Evolutionary conservation across 2,329 filamentous ascomycete genomes (phyloP).

Genomic region (Thelonectria olida): DNA sequence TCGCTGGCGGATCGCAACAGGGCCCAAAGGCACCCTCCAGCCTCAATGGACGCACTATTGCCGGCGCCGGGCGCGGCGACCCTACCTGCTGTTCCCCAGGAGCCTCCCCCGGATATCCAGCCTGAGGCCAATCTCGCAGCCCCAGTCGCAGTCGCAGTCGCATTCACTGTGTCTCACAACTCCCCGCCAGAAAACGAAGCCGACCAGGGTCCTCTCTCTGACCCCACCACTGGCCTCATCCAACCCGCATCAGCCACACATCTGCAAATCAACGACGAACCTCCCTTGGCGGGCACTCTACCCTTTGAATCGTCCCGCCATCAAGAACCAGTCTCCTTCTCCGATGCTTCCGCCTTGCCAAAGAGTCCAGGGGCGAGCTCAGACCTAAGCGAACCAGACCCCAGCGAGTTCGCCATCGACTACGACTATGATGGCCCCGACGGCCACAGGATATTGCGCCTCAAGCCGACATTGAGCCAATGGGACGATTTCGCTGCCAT

Average conservation of each 20-base stretch:
- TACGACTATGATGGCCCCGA: constrained; percentile 45
- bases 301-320: constrained; percentile 13
- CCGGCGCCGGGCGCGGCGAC: constrained; percentile 24
- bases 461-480: constrained; percentile 47
- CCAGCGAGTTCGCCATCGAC: constrained; percentile 36
- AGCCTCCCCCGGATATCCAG: constrained; percentile 16
- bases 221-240: constrained; percentile 29
- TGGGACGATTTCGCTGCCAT: constrained; percentile 50
- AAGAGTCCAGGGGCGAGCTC: constrained; percentile 35
- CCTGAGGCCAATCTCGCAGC: background rate
- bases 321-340: background rate
- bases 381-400: constrained; percentile 34
- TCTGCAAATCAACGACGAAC: constrained; percentile 4
- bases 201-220: constrained; percentile 28
- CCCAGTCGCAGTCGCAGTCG: background rate
- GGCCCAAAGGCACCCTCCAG: constrained; percentile 25
- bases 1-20: constrained; percentile 24
- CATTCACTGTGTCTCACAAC: constrained; percentile 13
- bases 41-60: constrained; percentile 36
- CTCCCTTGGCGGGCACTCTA: background rate
- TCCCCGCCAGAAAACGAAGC: constrained; percentile 9
- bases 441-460: constrained; percentile 44
- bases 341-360: constrained; percentile 7
- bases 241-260: constrained; percentile 13
- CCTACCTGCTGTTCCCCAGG: constrained; percentile 19